Conservation (phyloP, 805 yeast genomes). For the Kluyveromyces siamensis region DNA sequence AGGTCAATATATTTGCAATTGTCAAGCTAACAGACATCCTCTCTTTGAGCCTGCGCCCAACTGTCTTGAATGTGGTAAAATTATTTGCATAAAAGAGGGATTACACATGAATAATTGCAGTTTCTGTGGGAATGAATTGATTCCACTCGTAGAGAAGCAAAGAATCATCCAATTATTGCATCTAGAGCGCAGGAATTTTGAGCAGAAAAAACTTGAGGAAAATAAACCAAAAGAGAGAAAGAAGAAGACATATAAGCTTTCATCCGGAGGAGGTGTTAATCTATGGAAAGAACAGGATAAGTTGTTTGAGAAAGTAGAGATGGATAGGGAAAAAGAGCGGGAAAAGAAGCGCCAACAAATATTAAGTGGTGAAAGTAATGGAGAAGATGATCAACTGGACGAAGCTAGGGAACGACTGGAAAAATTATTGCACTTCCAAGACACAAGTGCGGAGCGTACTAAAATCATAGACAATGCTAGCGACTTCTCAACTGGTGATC, state of each 20-base stretch:
- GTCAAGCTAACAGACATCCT: constrained; percentile 86
- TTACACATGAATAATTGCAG: constrained; percentile 69
- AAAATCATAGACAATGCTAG: constrained; percentile 87
- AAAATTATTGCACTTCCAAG: constrained; percentile 70
- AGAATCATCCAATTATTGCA: constrained; percentile 47
- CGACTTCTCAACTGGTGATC: constrained; percentile 47
- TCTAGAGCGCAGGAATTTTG: constrained; percentile 42
- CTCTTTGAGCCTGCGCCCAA: constrained; percentile 86
- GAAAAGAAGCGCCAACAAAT: constrained; percentile 21
- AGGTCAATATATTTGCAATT: constrained; percentile 45
- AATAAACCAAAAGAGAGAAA: constrained; percentile 16
- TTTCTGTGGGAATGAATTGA: constrained; percentile 61
- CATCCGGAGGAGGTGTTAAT: constrained; percentile 55
- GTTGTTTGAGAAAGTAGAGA: constrained; percentile 52
- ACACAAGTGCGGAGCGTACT: constrained; percentile 81
- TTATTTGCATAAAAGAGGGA: constrained; percentile 86
- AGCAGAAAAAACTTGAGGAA: constrained; percentile 15
- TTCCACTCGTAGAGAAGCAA: constrained; percentile 51
- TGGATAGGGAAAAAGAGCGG: constrained; percentile 31
- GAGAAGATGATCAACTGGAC: constrained; percentile 43
- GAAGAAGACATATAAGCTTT: constrained; percentile 38
- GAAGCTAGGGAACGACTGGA: constrained; percentile 70
- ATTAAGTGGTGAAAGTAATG: constrained; percentile 21
- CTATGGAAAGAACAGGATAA: constrained; percentile 61
- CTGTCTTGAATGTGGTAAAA: constrained; percentile 89